Evolutionary conservation across 2,329 filamentous ascomycete species (phyloP).

Genomic region (Pseudocercospora pini-densiflorae): DNA sequence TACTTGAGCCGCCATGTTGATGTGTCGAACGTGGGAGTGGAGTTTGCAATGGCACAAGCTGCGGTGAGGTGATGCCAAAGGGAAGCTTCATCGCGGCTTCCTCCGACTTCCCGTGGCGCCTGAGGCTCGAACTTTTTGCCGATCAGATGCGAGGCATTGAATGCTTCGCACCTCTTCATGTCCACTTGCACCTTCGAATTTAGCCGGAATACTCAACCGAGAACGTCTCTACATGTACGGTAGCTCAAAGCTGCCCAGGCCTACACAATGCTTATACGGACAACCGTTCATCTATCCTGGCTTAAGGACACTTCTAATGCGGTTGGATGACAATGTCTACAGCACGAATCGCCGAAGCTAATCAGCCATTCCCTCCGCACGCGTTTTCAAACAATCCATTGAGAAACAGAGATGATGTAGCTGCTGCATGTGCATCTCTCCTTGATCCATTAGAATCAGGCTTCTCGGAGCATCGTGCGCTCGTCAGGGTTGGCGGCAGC

Average conservation of each 20-base stretch:
- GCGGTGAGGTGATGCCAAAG: not conserved
- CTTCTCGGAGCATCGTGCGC: slow-evolving; percentile 69
- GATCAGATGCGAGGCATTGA: not conserved
- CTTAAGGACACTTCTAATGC: not conserved
- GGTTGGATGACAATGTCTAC: slow-evolving; percentile 14
- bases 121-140: not conserved
- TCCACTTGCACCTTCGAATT: not conserved
- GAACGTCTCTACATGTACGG: not conserved
- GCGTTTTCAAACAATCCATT: slow-evolving; percentile 50
- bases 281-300: not conserved
- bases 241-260: not conserved
- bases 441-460: slow-evolving; percentile 73
- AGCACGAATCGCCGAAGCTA: slow-evolving; percentile 39
- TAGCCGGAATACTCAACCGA: not conserved
- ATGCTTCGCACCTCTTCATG: not conserved
- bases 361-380: slow-evolving; percentile 48
- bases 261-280: not conserved
- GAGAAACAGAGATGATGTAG: slow-evolving; percentile 47
- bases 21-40: slow-evolving; percentile 8
- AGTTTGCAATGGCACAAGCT: not conserved
- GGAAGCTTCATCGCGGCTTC: not conserved
- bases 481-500: slow-evolving; percentile 71
- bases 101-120: not conserved
- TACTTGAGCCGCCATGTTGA: slow-evolving; percentile 41
- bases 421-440: slow-evolving; percentile 53